Percentiles rank a stretch among this genome's conserved stretches.
These are phyloP conservation scores for Magnusiomyces fungicola DNA, from an alignment of 1,139 yeast species.

Conservation along the genomic window DNA sequence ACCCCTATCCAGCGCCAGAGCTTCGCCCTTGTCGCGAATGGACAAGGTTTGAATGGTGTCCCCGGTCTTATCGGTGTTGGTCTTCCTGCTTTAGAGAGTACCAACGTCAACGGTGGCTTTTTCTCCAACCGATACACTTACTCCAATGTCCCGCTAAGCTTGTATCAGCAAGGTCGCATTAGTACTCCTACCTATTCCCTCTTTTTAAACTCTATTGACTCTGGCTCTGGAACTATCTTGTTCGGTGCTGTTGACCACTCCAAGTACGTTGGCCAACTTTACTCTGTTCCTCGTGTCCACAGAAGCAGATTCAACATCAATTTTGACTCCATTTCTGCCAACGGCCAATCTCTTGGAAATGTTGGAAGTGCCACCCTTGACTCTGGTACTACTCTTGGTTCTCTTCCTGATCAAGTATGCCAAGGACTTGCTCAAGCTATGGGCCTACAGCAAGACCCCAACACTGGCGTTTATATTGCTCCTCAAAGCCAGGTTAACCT, in stretches of 20 bases:
- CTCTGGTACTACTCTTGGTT: constrained; percentile 26
- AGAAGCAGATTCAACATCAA: constrained; percentile 14
- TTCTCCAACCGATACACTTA: constrained; percentile 13
- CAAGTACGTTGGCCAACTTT: constrained; percentile 37
- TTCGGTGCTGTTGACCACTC: constrained; percentile 48
- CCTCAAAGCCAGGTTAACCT: constrained; percentile 5
- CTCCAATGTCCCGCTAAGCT: constrained; percentile 20
- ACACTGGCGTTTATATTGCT: constrained; percentile 8
- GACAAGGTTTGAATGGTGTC: constrained; percentile 20
- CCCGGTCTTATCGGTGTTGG: constrained; percentile 26
- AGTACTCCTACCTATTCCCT: constrained; percentile 40
- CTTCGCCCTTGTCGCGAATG: constrained; percentile 22
- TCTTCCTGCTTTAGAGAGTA: constrained; percentile 17
- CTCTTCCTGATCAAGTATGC: constrained; percentile 19
- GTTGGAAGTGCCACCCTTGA: constrained; percentile 19
- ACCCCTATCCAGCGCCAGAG: constrained; percentile 18
- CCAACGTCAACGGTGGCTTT: constrained; percentile 11
- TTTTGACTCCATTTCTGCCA: constrained; percentile 14
- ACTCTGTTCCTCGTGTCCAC: constrained; percentile 19
- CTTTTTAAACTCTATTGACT: constrained; percentile 19
- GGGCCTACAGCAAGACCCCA: constrained; percentile 11
- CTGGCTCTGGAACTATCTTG: constrained; percentile 34
- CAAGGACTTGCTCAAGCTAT: constrained; percentile 15
- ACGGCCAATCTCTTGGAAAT: constrained; percentile 10
- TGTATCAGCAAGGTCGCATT: constrained; percentile 37